Base-by-base conservation (phyloP, 345 rosid species). In the Bretschneidera sinensis region DNA sequence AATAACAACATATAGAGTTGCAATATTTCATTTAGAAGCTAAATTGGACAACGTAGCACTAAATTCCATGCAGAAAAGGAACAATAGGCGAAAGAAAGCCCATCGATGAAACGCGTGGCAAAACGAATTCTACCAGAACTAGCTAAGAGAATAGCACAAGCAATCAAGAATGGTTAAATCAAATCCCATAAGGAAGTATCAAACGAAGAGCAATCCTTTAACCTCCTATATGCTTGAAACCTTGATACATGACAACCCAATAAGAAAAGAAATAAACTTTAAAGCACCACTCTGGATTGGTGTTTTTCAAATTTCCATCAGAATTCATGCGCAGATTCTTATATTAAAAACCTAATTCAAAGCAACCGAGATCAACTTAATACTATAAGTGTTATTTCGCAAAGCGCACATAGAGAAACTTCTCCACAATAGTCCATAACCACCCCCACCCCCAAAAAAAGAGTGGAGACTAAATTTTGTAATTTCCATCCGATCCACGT, bases 401-500 rank as follows among this genome's bases (percentile, higher is more conserved):
- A n/a, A n/a, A n/a, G n/a, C n/a, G n/a, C n/a, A n/a, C n/a, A n/a
- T n/a, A n/a, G n/a, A n/a, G n/a, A n/a, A n/a, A n/a, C 24, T 23
- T 20, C n/a, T 4, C 1, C 9, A 52, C 39, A 59, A 59, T 21
- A 43, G 24, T 54, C 31, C 9, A 28, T 28, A 56, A 47, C 20
- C n/a, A n/a, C n/a, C n/a, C n/a, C n/a, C n/a, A n/a, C n/a, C n/a
- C n/a, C 25, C 59, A 51, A n/a, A 51, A 21, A 24, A 51, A 59
- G 35, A 14, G 51, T 31, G 3, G 15, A 0, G n/a, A 48, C 39
- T 54, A 35, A 48, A 24, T 47, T 13, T n/a, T 13, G 25, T 17
- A 57, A 61, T 23, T 57, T 25, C 10, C 34, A 79, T 51, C 72
- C 43, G 77, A 70, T 69, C 78, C 54, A 61, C 58, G 13, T 39